These are phyloP conservation scores for Stephania yunnanensis DNA, from an alignment of 164 flowering plant genomes.

Conservation along the genomic window DNA sequence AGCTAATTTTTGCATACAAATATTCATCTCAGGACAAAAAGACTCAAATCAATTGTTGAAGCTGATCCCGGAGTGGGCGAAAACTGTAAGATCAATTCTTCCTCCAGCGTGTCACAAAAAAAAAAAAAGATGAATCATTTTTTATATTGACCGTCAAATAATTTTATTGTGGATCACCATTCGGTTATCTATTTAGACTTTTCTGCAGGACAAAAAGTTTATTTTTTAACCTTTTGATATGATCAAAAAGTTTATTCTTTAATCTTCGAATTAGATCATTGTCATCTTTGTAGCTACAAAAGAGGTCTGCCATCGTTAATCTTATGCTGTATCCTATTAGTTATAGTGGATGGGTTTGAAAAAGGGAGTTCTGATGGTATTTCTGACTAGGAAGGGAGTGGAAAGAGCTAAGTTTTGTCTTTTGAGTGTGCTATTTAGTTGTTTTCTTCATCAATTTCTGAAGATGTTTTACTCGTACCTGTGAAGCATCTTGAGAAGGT, in stretches of 20 bases:
- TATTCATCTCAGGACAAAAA: slow-evolving; percentile 37
- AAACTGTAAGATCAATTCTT: slow-evolving; percentile 43
- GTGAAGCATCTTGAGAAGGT: background rate
- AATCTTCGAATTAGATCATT: no score
- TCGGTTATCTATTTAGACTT: background rate
- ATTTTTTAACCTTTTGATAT: no score
- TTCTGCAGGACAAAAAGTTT: background rate
- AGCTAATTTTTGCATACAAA: background rate
- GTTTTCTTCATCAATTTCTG: background rate
- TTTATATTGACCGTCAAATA: background rate
- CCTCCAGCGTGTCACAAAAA: background rate
- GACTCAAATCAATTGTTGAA: slow-evolving; percentile 50
- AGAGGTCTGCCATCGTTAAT: no score
- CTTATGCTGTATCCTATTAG: no score
- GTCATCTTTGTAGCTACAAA: no score
- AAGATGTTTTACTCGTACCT: background rate
- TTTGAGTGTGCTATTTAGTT: no score
- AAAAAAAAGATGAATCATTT: background rate
- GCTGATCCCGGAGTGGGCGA: slow-evolving; percentile 68
- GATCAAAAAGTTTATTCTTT: no score
- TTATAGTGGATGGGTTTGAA: no score
- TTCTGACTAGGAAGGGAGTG: no score
- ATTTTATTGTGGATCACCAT: background rate
- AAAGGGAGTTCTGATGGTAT: no score
- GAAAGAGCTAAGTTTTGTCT: no score